Conservation (phyloP, 176 grass and related monocot genomes). For the Oryza punctata region DNA sequence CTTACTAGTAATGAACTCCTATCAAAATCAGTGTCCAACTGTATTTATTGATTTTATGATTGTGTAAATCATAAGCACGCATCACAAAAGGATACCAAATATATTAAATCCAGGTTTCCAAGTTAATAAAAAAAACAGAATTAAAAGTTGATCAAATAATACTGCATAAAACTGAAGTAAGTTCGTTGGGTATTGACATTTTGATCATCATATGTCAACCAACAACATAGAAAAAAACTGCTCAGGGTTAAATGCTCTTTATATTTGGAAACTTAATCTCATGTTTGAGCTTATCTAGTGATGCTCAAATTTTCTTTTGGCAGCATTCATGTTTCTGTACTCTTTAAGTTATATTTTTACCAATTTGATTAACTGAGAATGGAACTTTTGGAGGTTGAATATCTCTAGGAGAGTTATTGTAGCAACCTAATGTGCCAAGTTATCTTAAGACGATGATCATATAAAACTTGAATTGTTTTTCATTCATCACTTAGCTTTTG, state of each 20-base stretch:
- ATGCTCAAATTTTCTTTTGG: constrained; percentile 2
- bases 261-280: not conserved
- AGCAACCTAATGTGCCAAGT: not conserved
- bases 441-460: not conserved
- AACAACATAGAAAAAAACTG: not conserved
- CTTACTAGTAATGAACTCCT: not conserved
- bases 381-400: not conserved
- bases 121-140: not conserved
- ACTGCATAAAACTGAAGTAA: constrained; percentile 22
- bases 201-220: not conserved
- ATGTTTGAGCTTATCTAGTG: not conserved
- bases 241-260: constrained; percentile 1
- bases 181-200: not conserved
- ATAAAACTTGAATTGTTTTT: constrained; percentile 12
- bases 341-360: not conserved
- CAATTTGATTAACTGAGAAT: not conserved
- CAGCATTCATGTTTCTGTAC: constrained; percentile 19
- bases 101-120: constrained; percentile 27
- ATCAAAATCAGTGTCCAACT: not conserved
- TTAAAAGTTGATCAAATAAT: constrained; percentile 17
- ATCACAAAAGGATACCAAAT: not conserved
- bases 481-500: constrained; percentile 13
- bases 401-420: not conserved
- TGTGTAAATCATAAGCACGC: constrained; percentile 2
- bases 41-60: not conserved